These are phyloP conservation scores for Alternaria sp. DNA, from an alignment of 2,329 filamentous ascomycete genomes.

Conservation along the genomic window DNA sequence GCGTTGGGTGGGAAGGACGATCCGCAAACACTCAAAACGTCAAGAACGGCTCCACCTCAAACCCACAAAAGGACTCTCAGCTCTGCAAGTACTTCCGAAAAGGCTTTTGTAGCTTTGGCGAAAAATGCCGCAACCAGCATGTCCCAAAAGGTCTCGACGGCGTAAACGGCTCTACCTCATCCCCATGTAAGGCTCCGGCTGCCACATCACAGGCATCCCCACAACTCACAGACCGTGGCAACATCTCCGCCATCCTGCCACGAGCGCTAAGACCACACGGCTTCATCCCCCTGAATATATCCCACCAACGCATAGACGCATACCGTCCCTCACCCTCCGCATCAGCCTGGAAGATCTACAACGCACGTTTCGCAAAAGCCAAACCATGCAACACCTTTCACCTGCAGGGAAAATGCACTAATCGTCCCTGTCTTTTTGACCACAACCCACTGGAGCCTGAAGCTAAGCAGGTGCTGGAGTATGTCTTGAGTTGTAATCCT, in stretches of 20 bases:
- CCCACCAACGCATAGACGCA: constrained; percentile 58
- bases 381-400: constrained; percentile 62
- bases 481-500: constrained; percentile 55
- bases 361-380: constrained; percentile 37
- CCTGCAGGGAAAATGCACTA: constrained; percentile 52
- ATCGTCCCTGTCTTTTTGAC: constrained; percentile 53
- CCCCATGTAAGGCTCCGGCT: neutral
- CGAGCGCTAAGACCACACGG: constrained; percentile 1
- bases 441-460: constrained; percentile 55
- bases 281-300: constrained; percentile 58
- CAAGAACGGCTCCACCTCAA: neutral
- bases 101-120: constrained; percentile 34
- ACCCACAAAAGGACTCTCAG: neutral
- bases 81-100: constrained; percentile 38
- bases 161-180: neutral
- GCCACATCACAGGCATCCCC: neutral
- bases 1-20: constrained; percentile 11
- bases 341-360: constrained; percentile 53
- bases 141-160: neutral
- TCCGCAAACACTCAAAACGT: neutral
- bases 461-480: constrained; percentile 54
- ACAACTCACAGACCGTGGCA: constrained; percentile 13
- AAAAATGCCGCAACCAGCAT: constrained; percentile 35
- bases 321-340: constrained; percentile 49
- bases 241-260: constrained; percentile 29